Base-by-base conservation (phyloP, 805 yeast genomes). In the Candida chauliodis region DNA sequence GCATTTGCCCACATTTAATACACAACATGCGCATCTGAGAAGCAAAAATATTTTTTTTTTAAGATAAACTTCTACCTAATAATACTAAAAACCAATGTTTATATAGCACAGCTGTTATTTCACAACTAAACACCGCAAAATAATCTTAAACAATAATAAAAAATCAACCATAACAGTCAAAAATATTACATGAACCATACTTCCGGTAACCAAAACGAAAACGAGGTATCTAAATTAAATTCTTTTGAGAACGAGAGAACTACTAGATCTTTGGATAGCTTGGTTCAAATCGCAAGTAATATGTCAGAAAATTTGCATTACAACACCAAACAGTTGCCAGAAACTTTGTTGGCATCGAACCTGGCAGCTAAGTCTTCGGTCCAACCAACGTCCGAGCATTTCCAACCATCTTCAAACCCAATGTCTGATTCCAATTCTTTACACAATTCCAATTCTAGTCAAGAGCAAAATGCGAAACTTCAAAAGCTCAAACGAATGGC, bases 401-500 rank as follows among this genome's bases (percentile, higher is more conserved):
- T 21, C 8, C 25, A 13, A 11, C 18, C 27, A 11, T 23, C 20
- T 5, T 30, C 22, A 25, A 25, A 29, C 14, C 14, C 37, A 27
- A 22, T 33, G 7, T 28, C 41, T 7, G 33, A 44, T 3, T 40
- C 43, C 9, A 44, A 40, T 5, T 11, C 13, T 14, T 17, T 14
- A 5, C 22, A 20, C n/a, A 23, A 3, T n/a, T 5, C 31, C 19
- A n/a, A 14, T n/a, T 26, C 37, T 5, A 13, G 8, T 30, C 19
- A 20, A 25, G 22, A 13, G 15, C 35, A 20, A 15, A 5, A 28
- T 9, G n/a, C 15, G 18, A 47, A 51, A 31, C 26, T 36, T 5
- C 45, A 48, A 2, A 60, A 50, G 36, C 49, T 58, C 27, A 82
- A 80, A 56, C 71, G 79, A 40, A 78, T 89, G 56, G 98, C 98